Conservation (phyloP, 2,329 filamentous ascomycete genomes). For the Rhynchosporium graminicola region DNA sequence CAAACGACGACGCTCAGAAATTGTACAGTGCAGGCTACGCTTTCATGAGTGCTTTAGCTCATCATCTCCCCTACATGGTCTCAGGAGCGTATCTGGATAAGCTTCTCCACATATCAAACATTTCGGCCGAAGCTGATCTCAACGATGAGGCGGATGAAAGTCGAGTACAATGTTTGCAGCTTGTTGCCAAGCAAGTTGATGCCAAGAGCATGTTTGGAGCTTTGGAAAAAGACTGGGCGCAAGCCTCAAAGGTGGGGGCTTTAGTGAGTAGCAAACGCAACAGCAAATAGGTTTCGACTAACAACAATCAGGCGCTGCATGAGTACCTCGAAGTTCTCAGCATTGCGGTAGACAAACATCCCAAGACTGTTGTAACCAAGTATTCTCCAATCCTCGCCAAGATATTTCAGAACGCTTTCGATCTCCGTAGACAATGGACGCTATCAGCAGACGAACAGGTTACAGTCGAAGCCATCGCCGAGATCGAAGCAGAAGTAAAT, state of each 20-base stretch:
- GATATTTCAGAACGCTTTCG: slow-evolving; percentile 60
- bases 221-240: slow-evolving; percentile 70
- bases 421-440: slow-evolving; percentile 62
- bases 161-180: slow-evolving; percentile 67
- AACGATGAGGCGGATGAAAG: slow-evolving; percentile 63
- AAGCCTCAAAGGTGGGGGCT: slow-evolving; percentile 62
- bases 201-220: slow-evolving; percentile 74
- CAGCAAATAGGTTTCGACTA: slow-evolving; percentile 22
- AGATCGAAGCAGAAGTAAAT: slow-evolving; percentile 66
- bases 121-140: slow-evolving; percentile 65
- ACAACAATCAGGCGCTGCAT: slow-evolving; percentile 54
- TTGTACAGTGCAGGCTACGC: slow-evolving; percentile 82
- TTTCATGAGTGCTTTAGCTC: slow-evolving; percentile 75
- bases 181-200: slow-evolving; percentile 76
- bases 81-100: slow-evolving; percentile 72
- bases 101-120: slow-evolving; percentile 70
- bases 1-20: slow-evolving; percentile 55
- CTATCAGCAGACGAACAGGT: slow-evolving; percentile 47
- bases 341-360: slow-evolving; percentile 71
- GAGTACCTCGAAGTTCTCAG: slow-evolving; percentile 72
- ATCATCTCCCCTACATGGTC: slow-evolving; percentile 88
- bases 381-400: slow-evolving; percentile 69
- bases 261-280: slow-evolving; percentile 50
- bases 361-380: slow-evolving; percentile 77
- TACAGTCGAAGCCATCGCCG: slow-evolving; percentile 50